A percentile compares a stretch with the other conserved stretches of the same genome.
These are phyloP conservation scores for Eucalyptus regnans DNA, from an alignment of 345 rosid species.

Conservation along the genomic window DNA sequence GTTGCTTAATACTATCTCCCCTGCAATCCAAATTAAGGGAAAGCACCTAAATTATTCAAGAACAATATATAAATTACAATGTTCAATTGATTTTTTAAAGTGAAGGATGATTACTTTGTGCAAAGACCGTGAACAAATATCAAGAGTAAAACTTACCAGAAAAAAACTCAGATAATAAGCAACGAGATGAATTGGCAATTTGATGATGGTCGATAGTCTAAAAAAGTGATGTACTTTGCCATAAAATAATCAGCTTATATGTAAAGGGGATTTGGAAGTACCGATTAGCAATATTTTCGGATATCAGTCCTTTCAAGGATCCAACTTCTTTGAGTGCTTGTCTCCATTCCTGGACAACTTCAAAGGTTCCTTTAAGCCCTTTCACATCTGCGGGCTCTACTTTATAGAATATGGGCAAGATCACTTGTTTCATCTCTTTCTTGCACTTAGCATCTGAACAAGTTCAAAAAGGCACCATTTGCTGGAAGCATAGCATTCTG, in stretches of 20 bases:
- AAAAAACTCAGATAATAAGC: too few relatives aligned
- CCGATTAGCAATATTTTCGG: background rate
- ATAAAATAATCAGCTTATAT: background rate
- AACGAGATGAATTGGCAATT: too few relatives aligned
- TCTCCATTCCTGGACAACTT: background rate
- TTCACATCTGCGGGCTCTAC: background rate
- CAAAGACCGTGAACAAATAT: too few relatives aligned
- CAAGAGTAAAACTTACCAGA: too few relatives aligned
- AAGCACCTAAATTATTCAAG: too few relatives aligned
- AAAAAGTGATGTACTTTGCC: background rate
- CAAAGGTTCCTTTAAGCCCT: background rate
- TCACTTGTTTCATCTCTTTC: background rate
- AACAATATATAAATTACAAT: too few relatives aligned
- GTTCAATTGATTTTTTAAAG: too few relatives aligned
- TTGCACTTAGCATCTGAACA: background rate
- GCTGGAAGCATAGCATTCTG: background rate
- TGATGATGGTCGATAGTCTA: too few relatives aligned
- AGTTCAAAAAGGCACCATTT: background rate
- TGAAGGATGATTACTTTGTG: too few relatives aligned
- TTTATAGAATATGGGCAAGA: background rate
- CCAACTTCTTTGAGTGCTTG: background rate
- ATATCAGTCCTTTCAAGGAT: background rate
- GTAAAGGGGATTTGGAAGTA: background rate
- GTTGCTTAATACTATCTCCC: too few relatives aligned
- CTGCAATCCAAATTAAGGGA: too few relatives aligned